Conservation (phyloP, 228 moss, liverwort and hornwort genomes). For the Sphagnum fallax region DNA sequence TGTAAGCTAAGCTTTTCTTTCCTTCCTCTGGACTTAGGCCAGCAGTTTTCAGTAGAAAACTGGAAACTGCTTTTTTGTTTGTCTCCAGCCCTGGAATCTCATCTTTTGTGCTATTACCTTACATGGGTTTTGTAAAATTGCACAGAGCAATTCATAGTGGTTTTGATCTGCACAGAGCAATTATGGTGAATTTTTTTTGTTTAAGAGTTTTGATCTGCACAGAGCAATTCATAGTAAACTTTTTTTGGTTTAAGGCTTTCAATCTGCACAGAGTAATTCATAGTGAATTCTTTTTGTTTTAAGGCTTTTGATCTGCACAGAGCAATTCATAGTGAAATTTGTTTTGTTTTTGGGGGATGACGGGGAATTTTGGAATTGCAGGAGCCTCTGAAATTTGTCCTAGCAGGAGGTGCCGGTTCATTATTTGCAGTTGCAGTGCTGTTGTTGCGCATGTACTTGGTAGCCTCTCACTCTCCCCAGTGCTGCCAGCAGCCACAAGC, state of each 20-base stretch:
- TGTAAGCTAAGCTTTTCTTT: slow-evolving; percentile 17
- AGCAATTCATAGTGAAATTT: background rate
- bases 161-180: too few relatives aligned
- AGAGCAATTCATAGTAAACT: background rate
- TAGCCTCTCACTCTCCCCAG: slow-evolving; percentile 22
- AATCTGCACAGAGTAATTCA: background rate
- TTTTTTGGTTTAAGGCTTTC: background rate
- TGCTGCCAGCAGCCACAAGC: background rate
- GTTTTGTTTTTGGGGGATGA: background rate
- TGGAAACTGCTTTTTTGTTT: too few relatives aligned
- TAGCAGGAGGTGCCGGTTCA: slow-evolving; percentile 61
- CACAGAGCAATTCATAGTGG: too few relatives aligned
- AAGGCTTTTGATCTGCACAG: background rate
- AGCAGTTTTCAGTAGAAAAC: too few relatives aligned
- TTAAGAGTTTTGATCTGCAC: too few relatives aligned
- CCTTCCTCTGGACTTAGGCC: too few relatives aligned
- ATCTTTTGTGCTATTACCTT: background rate
- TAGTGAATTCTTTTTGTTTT: background rate
- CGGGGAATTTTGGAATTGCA: slow-evolving; percentile 12
- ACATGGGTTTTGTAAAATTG: too few relatives aligned
- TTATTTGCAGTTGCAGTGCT: slow-evolving; percentile 62
- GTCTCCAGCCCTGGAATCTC: background rate
- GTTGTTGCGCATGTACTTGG: slow-evolving; percentile 75
- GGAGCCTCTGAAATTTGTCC: slow-evolving; percentile 57
- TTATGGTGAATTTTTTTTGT: background rate